phyloP scores from a whole-genome alignment of 2,329 filamentous ascomycete species.

The Alternaria sp. region DNA sequence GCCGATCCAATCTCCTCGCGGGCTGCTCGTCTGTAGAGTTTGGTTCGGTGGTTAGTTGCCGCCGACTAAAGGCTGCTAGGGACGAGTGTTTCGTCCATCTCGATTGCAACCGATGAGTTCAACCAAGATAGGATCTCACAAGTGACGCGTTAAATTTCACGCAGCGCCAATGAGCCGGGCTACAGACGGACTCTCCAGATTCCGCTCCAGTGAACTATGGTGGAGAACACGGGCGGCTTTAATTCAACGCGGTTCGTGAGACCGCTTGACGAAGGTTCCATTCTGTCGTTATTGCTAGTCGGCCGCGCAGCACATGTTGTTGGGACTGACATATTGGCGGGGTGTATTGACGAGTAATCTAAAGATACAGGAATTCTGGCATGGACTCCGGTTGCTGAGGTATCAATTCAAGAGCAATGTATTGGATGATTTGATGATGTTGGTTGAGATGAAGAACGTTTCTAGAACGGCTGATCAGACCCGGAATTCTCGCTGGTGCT shows the following conservation, averaged over 20 bases:
- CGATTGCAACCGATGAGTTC: constrained; percentile 4
- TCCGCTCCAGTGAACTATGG: constrained; percentile 16
- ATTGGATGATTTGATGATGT: constrained; percentile 3
- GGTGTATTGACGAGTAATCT: neutral
- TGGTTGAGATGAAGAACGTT: neutral
- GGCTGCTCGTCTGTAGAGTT: constrained; percentile 11
- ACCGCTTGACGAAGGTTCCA: constrained; percentile 15
- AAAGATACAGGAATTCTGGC: neutral
- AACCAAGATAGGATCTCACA: constrained; percentile 4
- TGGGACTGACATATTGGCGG: neutral
- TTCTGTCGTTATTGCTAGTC: constrained; percentile 4
- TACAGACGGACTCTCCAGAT: constrained; percentile 4
- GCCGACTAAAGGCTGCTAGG: constrained; percentile 11
- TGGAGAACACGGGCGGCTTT: constrained; percentile 18
- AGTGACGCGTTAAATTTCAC: constrained; percentile 13
- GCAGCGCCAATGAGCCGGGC: constrained; percentile 13
- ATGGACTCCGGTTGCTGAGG: neutral
- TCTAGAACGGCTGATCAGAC: neutral
- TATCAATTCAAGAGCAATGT: neutral
- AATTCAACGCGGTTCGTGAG: constrained; percentile 8
- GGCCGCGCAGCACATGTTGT: constrained; percentile 9
- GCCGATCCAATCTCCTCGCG: constrained; percentile 13
- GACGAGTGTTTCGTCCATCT: constrained; percentile 16
- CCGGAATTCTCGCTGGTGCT: neutral
- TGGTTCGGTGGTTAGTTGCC: constrained; percentile 18